A percentile compares a stretch with the other conserved stretches of the same genome.
Evolutionary conservation across 306 rosid species (phyloP).

Genomic region (Mucuna pruriens): DNA sequence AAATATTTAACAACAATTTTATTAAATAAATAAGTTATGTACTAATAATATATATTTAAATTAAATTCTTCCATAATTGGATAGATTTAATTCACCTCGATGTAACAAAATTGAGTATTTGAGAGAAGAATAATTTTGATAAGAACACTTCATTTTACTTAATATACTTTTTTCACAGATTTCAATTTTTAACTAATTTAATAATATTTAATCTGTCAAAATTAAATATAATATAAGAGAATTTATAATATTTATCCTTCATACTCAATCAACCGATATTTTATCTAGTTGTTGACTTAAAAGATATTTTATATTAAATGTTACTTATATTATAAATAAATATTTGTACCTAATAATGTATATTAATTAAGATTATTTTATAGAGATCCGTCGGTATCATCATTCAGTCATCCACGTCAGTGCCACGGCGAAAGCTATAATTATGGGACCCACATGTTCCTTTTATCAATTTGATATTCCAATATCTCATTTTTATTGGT

Average conservation of each 20-base stretch:
- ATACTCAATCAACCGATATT: too few species aligned
- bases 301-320: not conserved
- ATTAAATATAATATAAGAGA: too few species aligned
- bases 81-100: too few species aligned
- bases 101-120: too few species aligned
- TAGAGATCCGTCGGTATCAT: slow-evolving; percentile 5
- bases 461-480: not conserved
- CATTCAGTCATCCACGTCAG: slow-evolving; percentile 29
- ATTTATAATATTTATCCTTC: too few species aligned
- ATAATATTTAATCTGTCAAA: too few species aligned
- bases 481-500: not conserved
- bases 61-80: too few species aligned
- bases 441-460: not conserved
- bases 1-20: too few species aligned
- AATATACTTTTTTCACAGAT: not conserved
- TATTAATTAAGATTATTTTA: not conserved
- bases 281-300: not conserved
- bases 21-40: too few species aligned
- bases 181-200: too few species aligned
- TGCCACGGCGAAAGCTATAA: not conserved
- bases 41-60: too few species aligned
- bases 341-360: not conserved
- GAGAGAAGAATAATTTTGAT: too few species aligned
- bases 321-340: not conserved
- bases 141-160: not conserved